A percentile compares a stretch with the other conserved stretches of the same genome.
Evolutionary conservation across 2,329 filamentous ascomycete species (phyloP).

Genomic region (Aplosporella prunicola): DNA sequence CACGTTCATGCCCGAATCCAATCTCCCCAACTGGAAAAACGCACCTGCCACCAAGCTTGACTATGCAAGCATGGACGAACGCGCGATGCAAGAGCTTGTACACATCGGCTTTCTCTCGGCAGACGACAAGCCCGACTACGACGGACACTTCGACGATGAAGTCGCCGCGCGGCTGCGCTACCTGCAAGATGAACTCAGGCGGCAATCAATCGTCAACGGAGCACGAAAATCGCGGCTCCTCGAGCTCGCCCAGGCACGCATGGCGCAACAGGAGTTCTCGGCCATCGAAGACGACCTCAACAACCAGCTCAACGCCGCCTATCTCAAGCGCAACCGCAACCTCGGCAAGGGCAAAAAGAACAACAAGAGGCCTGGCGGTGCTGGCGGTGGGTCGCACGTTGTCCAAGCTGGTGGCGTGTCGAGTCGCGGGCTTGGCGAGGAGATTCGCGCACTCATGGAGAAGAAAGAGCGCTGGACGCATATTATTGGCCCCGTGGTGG

Average conservation of each 20-base stretch:
- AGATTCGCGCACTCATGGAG: conserved; percentile 88
- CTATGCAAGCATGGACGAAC: conserved; percentile 79
- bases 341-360: conserved; percentile 92
- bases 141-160: conserved; percentile 86
- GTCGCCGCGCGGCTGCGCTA: conserved; percentile 81
- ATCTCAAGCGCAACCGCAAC: conserved; percentile 88
- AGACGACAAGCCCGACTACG: conserved; percentile 68
- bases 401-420: conserved; percentile 42
- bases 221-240: conserved; percentile 79
- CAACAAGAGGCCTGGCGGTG: conserved; percentile 57
- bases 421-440: conserved; percentile 60
- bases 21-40: conserved; percentile 69
- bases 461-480: conserved; percentile 80
- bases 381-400: conserved; percentile 45
- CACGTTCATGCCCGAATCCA: conserved; percentile 69
- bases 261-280: conserved; percentile 94
- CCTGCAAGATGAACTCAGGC: conserved; percentile 71
- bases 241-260: conserved; percentile 80
- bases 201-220: conserved; percentile 79
- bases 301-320: conserved; percentile 86
- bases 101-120: conserved; percentile 83
- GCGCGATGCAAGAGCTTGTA: conserved; percentile 79
- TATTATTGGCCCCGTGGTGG: conserved; percentile 82
- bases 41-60: conserved; percentile 67
- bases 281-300: conserved; percentile 96